These are phyloP conservation scores for Rhodotorula sp. DNA, from an alignment of 1,284 basidiomycete genomes.

Conservation along the genomic window DNA sequence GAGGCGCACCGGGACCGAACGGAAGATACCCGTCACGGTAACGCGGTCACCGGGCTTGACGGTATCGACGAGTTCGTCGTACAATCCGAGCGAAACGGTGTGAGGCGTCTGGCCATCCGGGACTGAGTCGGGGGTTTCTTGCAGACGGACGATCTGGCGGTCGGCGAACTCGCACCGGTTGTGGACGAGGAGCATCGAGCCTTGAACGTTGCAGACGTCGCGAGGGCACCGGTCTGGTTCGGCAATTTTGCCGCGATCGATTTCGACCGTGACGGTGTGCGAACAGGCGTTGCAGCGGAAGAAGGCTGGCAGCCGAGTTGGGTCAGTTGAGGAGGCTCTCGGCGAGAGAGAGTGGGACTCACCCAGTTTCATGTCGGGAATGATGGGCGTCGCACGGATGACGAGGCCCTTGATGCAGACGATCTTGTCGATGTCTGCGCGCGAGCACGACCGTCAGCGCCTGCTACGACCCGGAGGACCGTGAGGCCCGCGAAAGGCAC, in stretches of 20 bases:
- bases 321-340: background rate
- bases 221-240: constrained; percentile 89
- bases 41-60: constrained; percentile 93
- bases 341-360: constrained; percentile 15
- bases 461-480: background rate
- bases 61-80: constrained; percentile 95
- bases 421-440: constrained; percentile 88
- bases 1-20: constrained; percentile 87
- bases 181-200: constrained; percentile 92
- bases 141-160: constrained; percentile 88
- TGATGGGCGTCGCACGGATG: constrained; percentile 94
- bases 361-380: constrained; percentile 91
- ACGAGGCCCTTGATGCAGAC: constrained; percentile 94
- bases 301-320: constrained; percentile 63
- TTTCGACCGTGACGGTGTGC: constrained; percentile 91
- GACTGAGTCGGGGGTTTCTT: constrained; percentile 93
- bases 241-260: constrained; percentile 91
- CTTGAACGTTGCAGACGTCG: constrained; percentile 80
- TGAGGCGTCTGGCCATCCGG: constrained; percentile 98
- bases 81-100: constrained; percentile 90
- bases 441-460: background rate
- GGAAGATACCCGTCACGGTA: constrained; percentile 88
- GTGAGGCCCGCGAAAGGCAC: constrained; percentile 53
- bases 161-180: constrained; percentile 96
- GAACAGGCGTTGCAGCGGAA: constrained; percentile 96